A percentile compares a stretch with the other conserved stretches of the same genome.
These are phyloP conservation scores for Neopestalotiopsis sp. DNA, from an alignment of 2,329 filamentous ascomycete species.

Conservation along the genomic window DNA sequence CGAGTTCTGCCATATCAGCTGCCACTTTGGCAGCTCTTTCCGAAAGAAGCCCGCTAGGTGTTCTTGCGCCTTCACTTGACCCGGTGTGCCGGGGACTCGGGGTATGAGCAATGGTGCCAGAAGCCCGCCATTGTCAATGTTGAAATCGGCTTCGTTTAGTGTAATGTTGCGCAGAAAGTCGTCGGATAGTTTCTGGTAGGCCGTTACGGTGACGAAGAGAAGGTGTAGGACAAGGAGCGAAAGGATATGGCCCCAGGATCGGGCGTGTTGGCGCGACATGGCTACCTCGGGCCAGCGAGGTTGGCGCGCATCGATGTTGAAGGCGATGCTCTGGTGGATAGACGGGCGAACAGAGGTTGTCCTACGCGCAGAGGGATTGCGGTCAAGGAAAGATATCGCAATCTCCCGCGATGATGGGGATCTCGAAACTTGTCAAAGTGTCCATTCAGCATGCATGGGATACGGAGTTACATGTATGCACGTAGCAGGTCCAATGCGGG, in stretches of 20 bases:
- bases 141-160: constrained; percentile 67
- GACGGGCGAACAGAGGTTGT: background rate
- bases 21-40: constrained; percentile 71
- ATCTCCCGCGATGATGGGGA: background rate
- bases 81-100: constrained; percentile 75
- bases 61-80: constrained; percentile 67
- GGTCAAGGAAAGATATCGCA: background rate
- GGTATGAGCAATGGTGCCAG: constrained; percentile 78
- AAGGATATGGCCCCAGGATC: constrained; percentile 18
- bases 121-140: constrained; percentile 69
- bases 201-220: constrained; percentile 31
- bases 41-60: constrained; percentile 78
- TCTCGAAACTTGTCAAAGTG: background rate
- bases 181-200: constrained; percentile 62
- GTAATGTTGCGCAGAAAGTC: constrained; percentile 67
- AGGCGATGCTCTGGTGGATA: background rate
- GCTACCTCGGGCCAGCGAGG: constrained; percentile 23
- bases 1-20: constrained; percentile 75
- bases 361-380: background rate
- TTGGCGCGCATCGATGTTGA: constrained; percentile 13
- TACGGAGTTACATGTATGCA: no score
- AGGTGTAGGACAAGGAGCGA: constrained; percentile 30
- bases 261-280: constrained; percentile 16
- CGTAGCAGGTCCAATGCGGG: background rate
- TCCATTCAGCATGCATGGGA: background rate